phyloP scores from a whole-genome alignment of 164 flowering plant genomes.

The Macadamia integrifolia region DNA sequence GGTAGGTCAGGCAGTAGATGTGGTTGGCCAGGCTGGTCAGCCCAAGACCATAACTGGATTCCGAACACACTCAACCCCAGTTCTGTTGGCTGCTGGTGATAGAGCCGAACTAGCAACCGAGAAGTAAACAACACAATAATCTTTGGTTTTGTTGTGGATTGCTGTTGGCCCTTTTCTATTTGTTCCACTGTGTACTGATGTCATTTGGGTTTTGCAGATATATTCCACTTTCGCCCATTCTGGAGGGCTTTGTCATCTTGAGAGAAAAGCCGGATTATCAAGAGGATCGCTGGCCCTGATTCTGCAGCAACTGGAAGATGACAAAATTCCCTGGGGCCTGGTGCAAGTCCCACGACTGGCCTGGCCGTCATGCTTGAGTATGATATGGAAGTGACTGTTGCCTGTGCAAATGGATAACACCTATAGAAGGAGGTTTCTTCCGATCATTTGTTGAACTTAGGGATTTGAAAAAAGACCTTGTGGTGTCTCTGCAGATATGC shows the following conservation, averaged over 20 bases:
- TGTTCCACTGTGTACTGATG: neutral
- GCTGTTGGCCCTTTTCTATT: neutral
- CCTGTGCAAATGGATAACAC: neutral
- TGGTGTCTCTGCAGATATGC: no score
- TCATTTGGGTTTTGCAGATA: constrained; percentile 43
- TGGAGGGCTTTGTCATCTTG: constrained; percentile 93
- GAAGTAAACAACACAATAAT: constrained; percentile 36
- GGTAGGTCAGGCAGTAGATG: constrained; percentile 98
- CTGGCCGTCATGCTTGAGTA: neutral
- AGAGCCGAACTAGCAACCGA: constrained; percentile 96
- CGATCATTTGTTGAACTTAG: no score
- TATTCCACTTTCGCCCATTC: constrained; percentile 74
- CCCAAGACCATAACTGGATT: constrained; percentile 98
- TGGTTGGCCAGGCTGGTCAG: constrained; percentile 97
- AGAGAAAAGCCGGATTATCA: constrained; percentile 88
- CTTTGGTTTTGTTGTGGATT: neutral
- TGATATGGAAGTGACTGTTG: neutral
- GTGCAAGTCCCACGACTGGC: neutral
- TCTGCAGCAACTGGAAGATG: neutral
- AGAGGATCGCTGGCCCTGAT: constrained; percentile 37
- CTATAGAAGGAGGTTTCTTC: no score
- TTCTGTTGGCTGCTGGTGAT: constrained; percentile 92
- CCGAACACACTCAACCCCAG: constrained; percentile 97
- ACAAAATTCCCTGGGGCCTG: neutral
- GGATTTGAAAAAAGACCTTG: no score